A percentile compares a stretch with the other conserved stretches of the same genome.
phyloP scores from a whole-genome alignment of 148 eudicot species.

The Chenopodium formosanum region DNA sequence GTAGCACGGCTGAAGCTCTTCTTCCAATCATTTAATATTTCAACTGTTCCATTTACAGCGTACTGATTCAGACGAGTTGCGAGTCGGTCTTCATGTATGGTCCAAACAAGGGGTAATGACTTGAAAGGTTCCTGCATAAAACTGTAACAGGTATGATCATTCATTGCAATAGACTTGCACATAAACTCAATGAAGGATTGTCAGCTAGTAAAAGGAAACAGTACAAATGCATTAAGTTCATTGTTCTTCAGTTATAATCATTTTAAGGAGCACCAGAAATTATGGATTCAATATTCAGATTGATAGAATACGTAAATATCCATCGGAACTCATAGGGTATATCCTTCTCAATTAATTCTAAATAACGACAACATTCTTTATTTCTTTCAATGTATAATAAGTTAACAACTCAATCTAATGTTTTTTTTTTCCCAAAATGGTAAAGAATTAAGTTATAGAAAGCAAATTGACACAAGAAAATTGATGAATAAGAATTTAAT shows the following conservation, averaged over 20 bases:
- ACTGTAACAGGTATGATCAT: slow-evolving; percentile 54
- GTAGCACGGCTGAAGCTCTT: slow-evolving; percentile 61
- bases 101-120: slow-evolving; percentile 36
- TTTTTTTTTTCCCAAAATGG: neutral
- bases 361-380: neutral
- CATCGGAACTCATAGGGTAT: too few relatives aligned
- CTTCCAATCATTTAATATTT: slow-evolving; percentile 56
- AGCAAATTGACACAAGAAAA: neutral
- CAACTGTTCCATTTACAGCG: slow-evolving; percentile 43
- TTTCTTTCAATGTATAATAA: neutral
- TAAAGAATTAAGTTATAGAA: neutral
- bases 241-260: neutral
- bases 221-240: neutral
- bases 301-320: neutral
- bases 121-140: slow-evolving; percentile 51
- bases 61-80: slow-evolving; percentile 54
- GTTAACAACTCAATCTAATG: neutral
- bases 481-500: neutral
- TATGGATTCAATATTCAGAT: neutral
- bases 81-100: slow-evolving; percentile 44
- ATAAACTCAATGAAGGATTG: neutral
- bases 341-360: neutral
- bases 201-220: neutral
- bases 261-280: neutral
- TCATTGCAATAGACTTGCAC: slow-evolving; percentile 26